Percentiles rank a stretch among this genome's conserved stretches.
phyloP scores from a whole-genome alignment of 2,329 filamentous ascomycete species.

The Lecanicillium sp. region DNA sequence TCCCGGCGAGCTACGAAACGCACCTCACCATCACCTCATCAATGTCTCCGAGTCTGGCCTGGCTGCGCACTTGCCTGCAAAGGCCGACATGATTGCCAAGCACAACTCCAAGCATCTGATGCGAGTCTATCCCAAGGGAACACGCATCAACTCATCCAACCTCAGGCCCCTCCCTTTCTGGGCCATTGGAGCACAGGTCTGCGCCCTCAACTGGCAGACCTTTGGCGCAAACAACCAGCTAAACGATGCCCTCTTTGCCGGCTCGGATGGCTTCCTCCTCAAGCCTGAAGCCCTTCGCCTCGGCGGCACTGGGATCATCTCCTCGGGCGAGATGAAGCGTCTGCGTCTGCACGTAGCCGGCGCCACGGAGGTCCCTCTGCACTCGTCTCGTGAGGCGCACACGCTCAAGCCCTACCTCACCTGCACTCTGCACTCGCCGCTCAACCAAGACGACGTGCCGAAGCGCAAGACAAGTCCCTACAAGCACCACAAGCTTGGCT shows the following conservation, averaged over 20 bases:
- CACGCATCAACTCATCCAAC: conserved; percentile 58
- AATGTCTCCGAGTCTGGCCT: conserved; percentile 60
- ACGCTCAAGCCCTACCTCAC: conserved; percentile 57
- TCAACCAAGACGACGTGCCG: conserved; percentile 35
- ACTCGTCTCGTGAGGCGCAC: conserved; percentile 38
- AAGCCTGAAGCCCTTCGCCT: conserved; percentile 53
- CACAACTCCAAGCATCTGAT: conserved; percentile 62
- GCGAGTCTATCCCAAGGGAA: conserved; percentile 62
- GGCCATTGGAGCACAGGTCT: conserved; percentile 60
- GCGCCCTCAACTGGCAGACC: conserved; percentile 62
- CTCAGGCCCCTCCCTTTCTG: conserved; percentile 56
- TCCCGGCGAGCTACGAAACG: conserved; percentile 37
- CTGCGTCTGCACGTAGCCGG: conserved; percentile 53
- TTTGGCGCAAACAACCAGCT: conserved; percentile 59
- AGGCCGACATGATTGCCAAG: conserved; percentile 36
- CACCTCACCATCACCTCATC: conserved; percentile 57
- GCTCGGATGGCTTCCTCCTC: conserved; percentile 56
- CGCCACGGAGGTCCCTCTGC: conserved; percentile 51
- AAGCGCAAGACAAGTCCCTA: conserved; percentile 57
- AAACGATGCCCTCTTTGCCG: conserved; percentile 59
- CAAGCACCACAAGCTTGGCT: conserved; percentile 47
- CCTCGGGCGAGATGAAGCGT: conserved; percentile 35
- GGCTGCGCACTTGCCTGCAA: conserved; percentile 38
- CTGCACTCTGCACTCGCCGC: conserved; percentile 53
- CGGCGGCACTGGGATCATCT: conserved; percentile 43